Base-by-base conservation (phyloP, 257 asterid genomes). In the Fraxinus quadrangulata region DNA sequence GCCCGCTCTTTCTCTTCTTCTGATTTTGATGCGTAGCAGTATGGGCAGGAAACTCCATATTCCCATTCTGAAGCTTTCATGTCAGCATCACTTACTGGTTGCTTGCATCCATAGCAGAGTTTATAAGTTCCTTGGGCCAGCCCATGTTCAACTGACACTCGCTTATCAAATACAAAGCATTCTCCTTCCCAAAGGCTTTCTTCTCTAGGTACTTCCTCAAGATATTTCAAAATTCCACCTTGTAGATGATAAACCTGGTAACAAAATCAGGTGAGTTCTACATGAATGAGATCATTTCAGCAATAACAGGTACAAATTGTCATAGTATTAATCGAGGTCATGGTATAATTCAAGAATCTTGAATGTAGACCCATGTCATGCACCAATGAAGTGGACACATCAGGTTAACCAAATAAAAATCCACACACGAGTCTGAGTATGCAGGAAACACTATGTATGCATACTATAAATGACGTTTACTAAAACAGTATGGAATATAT, bases 1-100 rank as follows among this genome's bases (percentile, higher is more conserved):
- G 98, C 98, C 80, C 99, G 85, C 80, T 90, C 99, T 84, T 87
- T 93, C 90, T 96, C 99, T 77, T 96, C 99, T 77, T 86, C 98
- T 8, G 97, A 89, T 80, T 96, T 96, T 8, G 97, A 86, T 0
- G 91, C 80, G 85, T 81, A 87, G 87, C 99, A 96, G 81, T 96
- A 87, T 0, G 97, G 99, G 83, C 99, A 93, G 70, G 92, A 85
- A 75, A 96, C 97, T 0, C 89, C 99, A 14, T 86, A 82, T 80
- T 96, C 99, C 93, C 94, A 96, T 67, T 90, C 95, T 2, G 92
- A 94, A 45, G 94, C 75, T 86, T 93, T 97, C 97, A 93, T 93
- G 85, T 96, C 99, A 0, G 88, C 88, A 77, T 96, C 95, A 23
- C 93, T 88, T 78, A 93, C 92, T 0, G 99, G 99, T 82, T 96